phyloP scores from a whole-genome alignment of 345 rosid genomes.

The Ceriops decandra region DNA sequence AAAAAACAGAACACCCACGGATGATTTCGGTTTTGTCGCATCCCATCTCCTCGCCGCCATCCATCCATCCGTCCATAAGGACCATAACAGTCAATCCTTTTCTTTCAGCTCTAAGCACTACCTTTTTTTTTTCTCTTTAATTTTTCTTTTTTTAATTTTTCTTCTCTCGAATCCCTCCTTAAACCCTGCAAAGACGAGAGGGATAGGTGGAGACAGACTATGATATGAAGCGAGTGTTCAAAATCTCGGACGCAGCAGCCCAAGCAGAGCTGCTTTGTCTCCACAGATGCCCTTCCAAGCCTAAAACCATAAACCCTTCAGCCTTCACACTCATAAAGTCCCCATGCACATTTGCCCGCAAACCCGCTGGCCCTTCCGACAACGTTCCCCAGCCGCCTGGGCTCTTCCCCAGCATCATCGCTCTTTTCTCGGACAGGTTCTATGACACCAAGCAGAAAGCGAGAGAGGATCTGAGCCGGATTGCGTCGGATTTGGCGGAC shows the following conservation, averaged over 20 bases:
- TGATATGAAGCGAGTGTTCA: constrained; percentile 53
- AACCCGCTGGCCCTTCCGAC: background rate
- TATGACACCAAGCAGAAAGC: background rate
- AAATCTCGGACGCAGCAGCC: constrained; percentile 36
- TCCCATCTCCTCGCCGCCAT: too few relatives aligned
- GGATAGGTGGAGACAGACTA: background rate
- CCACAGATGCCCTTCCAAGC: constrained; percentile 16
- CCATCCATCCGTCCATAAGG: too few relatives aligned
- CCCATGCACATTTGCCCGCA: constrained; percentile 1
- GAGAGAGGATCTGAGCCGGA: constrained; percentile 22
- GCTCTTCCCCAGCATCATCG: constrained; percentile 2
- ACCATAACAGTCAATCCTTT: too few relatives aligned
- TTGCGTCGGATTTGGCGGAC: constrained; percentile 40
- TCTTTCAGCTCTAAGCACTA: too few relatives aligned
- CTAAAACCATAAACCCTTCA: constrained; percentile 19
- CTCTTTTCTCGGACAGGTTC: constrained; percentile 28
- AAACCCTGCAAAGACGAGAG: constrained; percentile 11
- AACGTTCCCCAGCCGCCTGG: background rate
- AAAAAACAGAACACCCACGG: too few relatives aligned
- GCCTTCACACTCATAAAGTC: constrained; percentile 18
- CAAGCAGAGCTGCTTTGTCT: constrained; percentile 31
- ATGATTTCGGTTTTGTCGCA: too few relatives aligned
- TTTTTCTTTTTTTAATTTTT: too few relatives aligned
- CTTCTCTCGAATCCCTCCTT: constrained; percentile 16
- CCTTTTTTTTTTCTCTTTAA: too few relatives aligned